Base-by-base conservation (phyloP, 805 yeast species). In the Citeromyces matritensis region DNA sequence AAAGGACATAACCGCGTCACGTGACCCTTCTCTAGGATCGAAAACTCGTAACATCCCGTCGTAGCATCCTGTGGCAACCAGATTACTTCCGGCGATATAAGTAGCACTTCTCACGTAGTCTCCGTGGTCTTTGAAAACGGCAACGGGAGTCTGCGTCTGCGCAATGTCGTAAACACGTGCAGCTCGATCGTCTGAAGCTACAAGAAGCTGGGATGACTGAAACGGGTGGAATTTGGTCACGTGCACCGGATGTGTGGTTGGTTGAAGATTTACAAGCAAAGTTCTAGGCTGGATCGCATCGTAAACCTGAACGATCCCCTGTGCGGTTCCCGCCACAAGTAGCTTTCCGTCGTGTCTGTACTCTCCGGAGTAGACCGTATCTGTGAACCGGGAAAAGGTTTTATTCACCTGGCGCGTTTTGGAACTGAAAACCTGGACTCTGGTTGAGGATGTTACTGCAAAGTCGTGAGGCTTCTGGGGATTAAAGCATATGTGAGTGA, bases 341-440 rank as follows among this genome's bases (percentile, higher is more conserved):
- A 91, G 65, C 48, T 83, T 81, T 34, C 98, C 98, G 49, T 91
- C 98, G 35, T 68, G 68, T 45, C 97, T 68, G 53, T 76, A 88
- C 50, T 85, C 94, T 29, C 95, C 97, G 23, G 84, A 71, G 48
- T 82, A 84, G 0, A 85, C 98, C 0, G 86, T 75, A 45, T 88
- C 97, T 48, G 82, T 85, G 56, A 91, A 91, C 39, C 96, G 57
- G 3, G 75, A 66, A 41, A 85, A 81, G 0, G 95, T 85, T 55
- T 83, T 83, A 26, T 73, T 63, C 3, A 86, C 95, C 48, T 84
- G 94, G 44, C 96, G 68, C 0, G 97, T 91, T 51, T 83, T 83
- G n/a, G 95, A 77, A 0, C 94, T 81, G 46, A 88, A 82, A 6
- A 91, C 73, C 51, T 91, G 97, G 35, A 91, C 81, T 47, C 96